Evolutionary conservation across 1,284 basidiomycete species (phyloP).

Genomic region (Pterulicium gracile): DNA sequence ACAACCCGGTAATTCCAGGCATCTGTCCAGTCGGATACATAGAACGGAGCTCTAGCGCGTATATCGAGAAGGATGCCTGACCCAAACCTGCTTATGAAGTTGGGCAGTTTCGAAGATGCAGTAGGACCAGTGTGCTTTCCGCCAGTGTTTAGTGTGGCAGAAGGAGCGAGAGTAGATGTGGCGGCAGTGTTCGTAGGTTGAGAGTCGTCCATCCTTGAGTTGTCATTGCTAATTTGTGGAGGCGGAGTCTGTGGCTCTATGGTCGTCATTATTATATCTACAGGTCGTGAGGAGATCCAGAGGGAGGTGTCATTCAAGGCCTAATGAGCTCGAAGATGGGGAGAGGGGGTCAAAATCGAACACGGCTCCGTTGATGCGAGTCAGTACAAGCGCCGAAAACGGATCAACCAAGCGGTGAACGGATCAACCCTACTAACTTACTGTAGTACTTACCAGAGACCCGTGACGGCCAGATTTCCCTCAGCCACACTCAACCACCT

Average conservation of each 20-base stretch:
- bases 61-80: slow-evolving; percentile 74
- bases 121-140: background rate
- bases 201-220: background rate
- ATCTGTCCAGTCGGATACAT: slow-evolving; percentile 78
- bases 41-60: slow-evolving; percentile 70
- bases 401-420: too few species aligned
- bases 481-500: slow-evolving; percentile 17
- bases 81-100: slow-evolving; percentile 26
- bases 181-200: background rate
- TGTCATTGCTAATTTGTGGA: too few species aligned
- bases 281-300: background rate
- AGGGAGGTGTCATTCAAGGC: too few species aligned
- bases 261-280: background rate
- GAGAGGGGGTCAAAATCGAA: too few species aligned
- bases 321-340: too few species aligned
- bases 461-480: too few species aligned
- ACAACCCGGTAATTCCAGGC: slow-evolving; percentile 83
- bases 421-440: too few species aligned
- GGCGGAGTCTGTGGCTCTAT: background rate
- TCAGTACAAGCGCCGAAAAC: too few species aligned
- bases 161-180: background rate
- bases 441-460: too few species aligned
- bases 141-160: background rate
- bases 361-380: too few species aligned
- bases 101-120: background rate